Percentiles rank a stretch among this genome's conserved stretches.
Evolutionary conservation across 2,329 filamentous ascomycete genomes (phyloP).

Genomic region (Claviceps lovelessii): DNA sequence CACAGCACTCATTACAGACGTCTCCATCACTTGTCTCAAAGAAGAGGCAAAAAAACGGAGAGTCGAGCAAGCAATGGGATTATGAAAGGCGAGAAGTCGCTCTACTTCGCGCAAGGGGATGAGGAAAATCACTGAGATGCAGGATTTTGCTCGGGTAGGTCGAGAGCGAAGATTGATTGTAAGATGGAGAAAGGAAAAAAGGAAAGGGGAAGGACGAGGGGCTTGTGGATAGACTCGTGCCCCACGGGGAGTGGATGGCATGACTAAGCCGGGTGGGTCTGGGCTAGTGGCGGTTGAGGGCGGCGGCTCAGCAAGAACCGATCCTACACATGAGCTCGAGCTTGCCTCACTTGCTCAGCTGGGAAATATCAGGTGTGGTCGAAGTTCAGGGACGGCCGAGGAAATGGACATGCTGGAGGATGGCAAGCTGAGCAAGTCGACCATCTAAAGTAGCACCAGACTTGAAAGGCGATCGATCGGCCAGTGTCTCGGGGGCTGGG

Average conservation of each 20-base stretch:
- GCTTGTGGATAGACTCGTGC: neutral
- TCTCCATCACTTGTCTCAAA: neutral
- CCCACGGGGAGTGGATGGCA: neutral
- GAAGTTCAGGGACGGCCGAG: too few relatives aligned
- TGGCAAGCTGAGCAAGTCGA: too few relatives aligned
- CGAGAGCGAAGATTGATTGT: conserved; percentile 30
- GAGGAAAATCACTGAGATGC: conserved; percentile 25
- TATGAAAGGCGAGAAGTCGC: conserved; percentile 38
- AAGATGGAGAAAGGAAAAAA: conserved; percentile 30
- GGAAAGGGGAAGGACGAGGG: neutral
- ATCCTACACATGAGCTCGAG: neutral
- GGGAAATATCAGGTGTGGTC: too few relatives aligned
- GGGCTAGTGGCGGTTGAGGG: too few relatives aligned
- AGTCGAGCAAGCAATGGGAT: conserved; percentile 37
- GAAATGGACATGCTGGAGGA: too few relatives aligned
- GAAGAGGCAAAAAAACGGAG: conserved; percentile 10
- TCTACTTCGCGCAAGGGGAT: conserved; percentile 39
- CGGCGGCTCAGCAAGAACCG: neutral
- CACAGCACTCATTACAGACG: conserved; percentile 28
- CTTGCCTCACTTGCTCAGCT: too few relatives aligned
- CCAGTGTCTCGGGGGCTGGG: too few relatives aligned
- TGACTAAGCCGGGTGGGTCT: neutral
- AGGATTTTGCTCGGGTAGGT: conserved; percentile 19
- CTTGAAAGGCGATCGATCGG: too few relatives aligned
- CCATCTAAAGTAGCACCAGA: too few relatives aligned